Percentiles rank a stretch among this genome's conserved stretches.
phyloP scores from a whole-genome alignment of 2,329 filamentous ascomycete genomes.

The Talaromyces rugulosus region DNA sequence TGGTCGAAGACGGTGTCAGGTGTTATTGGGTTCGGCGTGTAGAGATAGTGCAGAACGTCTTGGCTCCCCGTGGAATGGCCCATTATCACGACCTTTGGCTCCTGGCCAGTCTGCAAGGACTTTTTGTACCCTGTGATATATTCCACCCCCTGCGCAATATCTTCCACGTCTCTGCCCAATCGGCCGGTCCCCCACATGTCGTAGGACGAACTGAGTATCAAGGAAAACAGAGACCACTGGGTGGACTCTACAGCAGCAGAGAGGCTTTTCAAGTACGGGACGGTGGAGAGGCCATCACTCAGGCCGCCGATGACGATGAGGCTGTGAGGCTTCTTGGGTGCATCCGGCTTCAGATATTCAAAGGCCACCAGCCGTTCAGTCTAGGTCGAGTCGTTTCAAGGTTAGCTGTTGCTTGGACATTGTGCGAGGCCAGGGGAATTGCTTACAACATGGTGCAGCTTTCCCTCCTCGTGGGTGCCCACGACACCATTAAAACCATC shows the following conservation, averaged over 20 bases:
- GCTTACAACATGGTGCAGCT: constrained; percentile 11
- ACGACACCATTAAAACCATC: constrained; percentile 11
- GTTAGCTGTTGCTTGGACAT: not conserved
- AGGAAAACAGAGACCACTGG: constrained; percentile 51
- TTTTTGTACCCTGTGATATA: constrained; percentile 44
- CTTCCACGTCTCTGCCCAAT: constrained; percentile 51
- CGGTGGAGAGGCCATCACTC: constrained; percentile 53
- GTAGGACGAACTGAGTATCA: constrained; percentile 51
- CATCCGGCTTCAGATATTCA: constrained; percentile 29
- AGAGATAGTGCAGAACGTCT: constrained; percentile 62
- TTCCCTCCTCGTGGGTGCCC: constrained; percentile 9
- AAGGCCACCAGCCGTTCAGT: constrained; percentile 37
- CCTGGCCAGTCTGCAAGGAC: constrained; percentile 7
- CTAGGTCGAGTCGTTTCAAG: constrained; percentile 19
- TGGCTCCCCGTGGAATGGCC: constrained; percentile 68
- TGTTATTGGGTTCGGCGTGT: constrained; percentile 37
- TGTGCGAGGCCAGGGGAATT: not conserved
- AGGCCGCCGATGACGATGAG: constrained; percentile 59
- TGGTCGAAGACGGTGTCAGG: constrained; percentile 23
- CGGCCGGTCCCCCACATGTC: constrained; percentile 52
- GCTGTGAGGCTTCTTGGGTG: constrained; percentile 39
- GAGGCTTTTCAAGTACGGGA: constrained; percentile 50
- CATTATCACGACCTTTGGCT: constrained; percentile 60
- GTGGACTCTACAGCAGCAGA: constrained; percentile 45
- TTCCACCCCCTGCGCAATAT: constrained; percentile 49